phyloP scores from a whole-genome alignment of 2,329 filamentous ascomycete genomes.

The Aspergillus sp. region DNA sequence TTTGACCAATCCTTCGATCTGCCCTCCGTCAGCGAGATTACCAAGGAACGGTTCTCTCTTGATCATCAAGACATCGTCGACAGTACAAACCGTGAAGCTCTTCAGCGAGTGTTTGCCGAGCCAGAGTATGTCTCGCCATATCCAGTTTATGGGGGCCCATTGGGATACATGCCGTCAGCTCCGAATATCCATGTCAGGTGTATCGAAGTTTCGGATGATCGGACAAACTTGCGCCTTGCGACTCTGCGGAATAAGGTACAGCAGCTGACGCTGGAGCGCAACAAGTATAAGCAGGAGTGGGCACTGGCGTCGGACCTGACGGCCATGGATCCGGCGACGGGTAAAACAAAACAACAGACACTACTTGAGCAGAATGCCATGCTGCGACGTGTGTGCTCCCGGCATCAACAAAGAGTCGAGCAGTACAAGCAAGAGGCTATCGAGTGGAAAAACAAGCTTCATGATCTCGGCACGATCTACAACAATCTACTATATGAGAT shows the following conservation, averaged over 20 bases:
- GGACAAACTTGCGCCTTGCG: slow-evolving; percentile 24
- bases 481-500: slow-evolving; percentile 31
- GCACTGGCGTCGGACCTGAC: slow-evolving; percentile 21
- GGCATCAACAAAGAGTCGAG: slow-evolving; percentile 26
- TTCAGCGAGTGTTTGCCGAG: slow-evolving; percentile 21
- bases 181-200: slow-evolving; percentile 32
- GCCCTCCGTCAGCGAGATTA: slow-evolving; percentile 20
- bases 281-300: slow-evolving; percentile 30
- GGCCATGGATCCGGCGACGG: slow-evolving; percentile 28
- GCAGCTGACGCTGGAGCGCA: slow-evolving; percentile 30
- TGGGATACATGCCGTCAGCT: slow-evolving; percentile 35
- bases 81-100: slow-evolving; percentile 25
- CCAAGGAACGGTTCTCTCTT: slow-evolving; percentile 26
- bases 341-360: slow-evolving; percentile 27
- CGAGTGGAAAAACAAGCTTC: slow-evolving; percentile 27
- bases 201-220: slow-evolving; percentile 27
- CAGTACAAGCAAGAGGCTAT: slow-evolving; percentile 30
- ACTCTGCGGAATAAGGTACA: slow-evolving; percentile 26
- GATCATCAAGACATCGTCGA: slow-evolving; percentile 24
- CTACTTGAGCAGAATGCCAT: slow-evolving; percentile 25
- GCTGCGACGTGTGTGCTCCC: slow-evolving; percentile 28
- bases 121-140: slow-evolving; percentile 36
- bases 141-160: slow-evolving; percentile 24
- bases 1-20: background rate
- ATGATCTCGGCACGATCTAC: slow-evolving; percentile 25